Evolutionary conservation across 2,329 filamentous ascomycete genomes (phyloP).

Genomic region (Xylariaceae sp.): DNA sequence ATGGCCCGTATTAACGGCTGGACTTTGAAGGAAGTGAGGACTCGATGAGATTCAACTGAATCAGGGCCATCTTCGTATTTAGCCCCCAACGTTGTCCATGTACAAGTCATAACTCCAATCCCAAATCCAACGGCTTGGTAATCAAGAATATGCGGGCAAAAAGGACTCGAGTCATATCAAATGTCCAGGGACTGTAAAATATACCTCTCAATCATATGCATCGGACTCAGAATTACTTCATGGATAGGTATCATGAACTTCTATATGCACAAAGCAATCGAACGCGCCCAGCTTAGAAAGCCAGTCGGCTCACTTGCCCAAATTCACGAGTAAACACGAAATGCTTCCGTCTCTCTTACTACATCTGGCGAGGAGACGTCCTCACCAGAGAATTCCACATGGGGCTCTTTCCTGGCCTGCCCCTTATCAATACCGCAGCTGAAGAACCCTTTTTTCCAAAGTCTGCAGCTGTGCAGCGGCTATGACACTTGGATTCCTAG

Average conservation of each 20-base stretch:
- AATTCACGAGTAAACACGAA: conserved; percentile 1
- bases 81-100: no score
- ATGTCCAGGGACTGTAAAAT: no score
- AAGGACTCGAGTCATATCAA: no score
- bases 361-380: neutral
- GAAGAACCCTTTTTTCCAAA: neutral
- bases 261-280: neutral
- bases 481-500: neutral
- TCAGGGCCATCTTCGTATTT: no score
- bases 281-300: neutral
- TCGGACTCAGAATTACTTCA: neutral
- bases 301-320: conserved; percentile 2
- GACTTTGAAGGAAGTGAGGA: no score
- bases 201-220: no score
- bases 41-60: no score
- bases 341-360: neutral
- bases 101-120: no score
- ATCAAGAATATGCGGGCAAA: no score
- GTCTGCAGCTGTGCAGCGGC: neutral
- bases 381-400: neutral
- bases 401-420: neutral
- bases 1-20: no score
- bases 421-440: neutral
- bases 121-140: no score
- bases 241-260: neutral